Percentiles rank a stretch among this genome's conserved stretches.
phyloP scores from a whole-genome alignment of 495 filamentous ascomycete genomes.

The Endocarpon pusillum region DNA sequence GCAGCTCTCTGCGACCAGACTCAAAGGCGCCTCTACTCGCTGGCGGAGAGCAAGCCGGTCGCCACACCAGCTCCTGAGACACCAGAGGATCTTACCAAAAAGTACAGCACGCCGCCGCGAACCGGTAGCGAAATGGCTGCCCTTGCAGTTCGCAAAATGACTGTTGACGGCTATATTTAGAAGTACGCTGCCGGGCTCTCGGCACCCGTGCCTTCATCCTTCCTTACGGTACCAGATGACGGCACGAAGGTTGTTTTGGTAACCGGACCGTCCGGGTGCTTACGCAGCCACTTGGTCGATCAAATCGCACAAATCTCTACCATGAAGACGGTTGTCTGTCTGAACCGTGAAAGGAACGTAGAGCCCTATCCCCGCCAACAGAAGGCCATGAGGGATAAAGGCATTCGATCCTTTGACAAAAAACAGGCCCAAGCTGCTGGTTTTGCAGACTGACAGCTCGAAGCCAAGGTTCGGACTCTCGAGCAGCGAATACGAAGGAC shows the following conservation, averaged over 20 bases:
- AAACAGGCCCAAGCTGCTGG: neutral
- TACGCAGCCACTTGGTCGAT: slow-evolving; percentile 26
- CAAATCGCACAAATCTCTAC: slow-evolving; percentile 7
- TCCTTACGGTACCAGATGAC: slow-evolving; percentile 4
- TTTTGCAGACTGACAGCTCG: slow-evolving; percentile 21
- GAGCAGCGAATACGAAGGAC: slow-evolving; percentile 15
- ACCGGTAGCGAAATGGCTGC: slow-evolving; percentile 2
- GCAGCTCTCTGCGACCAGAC: slow-evolving; percentile 3
- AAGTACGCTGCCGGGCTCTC: slow-evolving; percentile 6
- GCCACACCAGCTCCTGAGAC: neutral
- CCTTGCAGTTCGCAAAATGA: slow-evolving; percentile 11
- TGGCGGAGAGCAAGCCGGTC: neutral
- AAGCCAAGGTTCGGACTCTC: slow-evolving; percentile 23
- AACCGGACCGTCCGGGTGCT: slow-evolving; percentile 30
- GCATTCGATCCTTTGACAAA: neutral
- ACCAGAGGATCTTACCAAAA: slow-evolving; percentile 1
- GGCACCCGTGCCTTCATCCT: slow-evolving; percentile 1
- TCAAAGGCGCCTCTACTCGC: slow-evolving; percentile 9
- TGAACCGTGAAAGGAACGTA: neutral
- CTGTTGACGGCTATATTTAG: slow-evolving; percentile 9
- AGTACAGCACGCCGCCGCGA: neutral
- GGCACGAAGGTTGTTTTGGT: slow-evolving; percentile 26
- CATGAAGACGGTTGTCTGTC: slow-evolving; percentile 13
- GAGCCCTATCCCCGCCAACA: slow-evolving; percentile 1
- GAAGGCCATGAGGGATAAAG: slow-evolving; percentile 1